phyloP scores from a whole-genome alignment of 371 early-diverging fungal species.

The Lichtheimia corymbifera region DNA sequence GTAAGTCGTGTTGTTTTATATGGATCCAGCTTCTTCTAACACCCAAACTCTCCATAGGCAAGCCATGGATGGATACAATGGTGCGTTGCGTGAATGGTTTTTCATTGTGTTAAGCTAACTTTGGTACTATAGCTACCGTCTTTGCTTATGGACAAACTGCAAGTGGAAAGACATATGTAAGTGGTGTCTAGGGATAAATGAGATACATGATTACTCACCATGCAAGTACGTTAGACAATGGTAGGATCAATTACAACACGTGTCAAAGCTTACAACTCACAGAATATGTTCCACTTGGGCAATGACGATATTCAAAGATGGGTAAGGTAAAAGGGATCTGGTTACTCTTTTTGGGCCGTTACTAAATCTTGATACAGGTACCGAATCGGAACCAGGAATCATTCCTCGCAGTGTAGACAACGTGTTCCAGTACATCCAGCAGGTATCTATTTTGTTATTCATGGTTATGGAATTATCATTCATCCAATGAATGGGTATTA shows the following conservation, averaged over 20 bases:
- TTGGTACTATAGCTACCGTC: constrained; percentile 56
- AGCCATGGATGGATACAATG: constrained; percentile 24
- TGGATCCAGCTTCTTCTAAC: background rate
- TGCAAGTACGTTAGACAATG: constrained; percentile 20
- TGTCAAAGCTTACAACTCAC: too few relatives aligned
- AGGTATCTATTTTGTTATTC: constrained; percentile 25
- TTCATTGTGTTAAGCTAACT: background rate
- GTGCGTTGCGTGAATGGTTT: constrained; percentile 4
- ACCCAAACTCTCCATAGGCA: constrained; percentile 6
- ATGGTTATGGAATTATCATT: background rate
- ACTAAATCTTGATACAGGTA: constrained; percentile 46
- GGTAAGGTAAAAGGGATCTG: constrained; percentile 14
- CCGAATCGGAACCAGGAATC: constrained; percentile 56
- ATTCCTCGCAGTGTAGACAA: constrained; percentile 54
- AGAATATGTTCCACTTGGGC: too few relatives aligned
- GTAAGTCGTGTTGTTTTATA: constrained; percentile 16
- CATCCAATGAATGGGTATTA: constrained; percentile 9
- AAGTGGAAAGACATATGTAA: constrained; percentile 76
- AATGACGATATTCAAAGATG: constrained; percentile 19
- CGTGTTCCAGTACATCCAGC: constrained; percentile 53
- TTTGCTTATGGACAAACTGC: constrained; percentile 87
- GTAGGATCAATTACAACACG: background rate
- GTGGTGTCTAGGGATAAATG: background rate
- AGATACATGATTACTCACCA: background rate
- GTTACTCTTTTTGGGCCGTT: background rate